Evolutionary conservation across 2,329 filamentous ascomycete genomes (phyloP).

Genomic region (Ascochyta clinopodiicola): DNA sequence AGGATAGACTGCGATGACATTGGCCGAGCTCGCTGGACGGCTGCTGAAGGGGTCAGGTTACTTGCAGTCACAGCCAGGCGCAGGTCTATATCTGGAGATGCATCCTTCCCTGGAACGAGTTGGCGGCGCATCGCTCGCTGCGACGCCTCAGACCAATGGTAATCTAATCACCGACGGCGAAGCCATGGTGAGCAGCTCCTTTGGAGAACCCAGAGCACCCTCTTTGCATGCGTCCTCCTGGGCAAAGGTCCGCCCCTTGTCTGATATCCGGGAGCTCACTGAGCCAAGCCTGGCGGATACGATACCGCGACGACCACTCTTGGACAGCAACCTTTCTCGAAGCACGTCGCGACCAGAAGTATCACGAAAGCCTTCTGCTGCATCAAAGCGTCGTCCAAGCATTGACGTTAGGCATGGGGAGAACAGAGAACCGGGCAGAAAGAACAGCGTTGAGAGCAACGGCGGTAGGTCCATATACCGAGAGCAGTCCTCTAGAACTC

Average conservation of each 20-base stretch:
- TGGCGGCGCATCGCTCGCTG: constrained; percentile 17
- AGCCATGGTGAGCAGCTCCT: constrained; percentile 37
- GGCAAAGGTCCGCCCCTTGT: constrained; percentile 53
- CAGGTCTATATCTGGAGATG: constrained; percentile 22
- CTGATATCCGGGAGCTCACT: constrained; percentile 59
- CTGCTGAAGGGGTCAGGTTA: constrained; percentile 46
- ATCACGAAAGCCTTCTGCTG: constrained; percentile 41
- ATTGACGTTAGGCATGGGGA: constrained; percentile 36
- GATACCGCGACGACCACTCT: constrained; percentile 36
- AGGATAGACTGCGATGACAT: constrained; percentile 38
- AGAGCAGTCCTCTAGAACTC: constrained; percentile 37
- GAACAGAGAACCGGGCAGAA: constrained; percentile 38
- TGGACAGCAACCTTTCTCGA: constrained; percentile 26
- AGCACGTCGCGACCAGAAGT: constrained; percentile 38
- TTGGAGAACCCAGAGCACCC: constrained; percentile 34
- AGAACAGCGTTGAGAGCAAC: constrained; percentile 36
- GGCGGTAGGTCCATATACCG: constrained; percentile 36
- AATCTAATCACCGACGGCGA: constrained; percentile 20
- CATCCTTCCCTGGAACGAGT: constrained; percentile 27
- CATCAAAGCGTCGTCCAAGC: constrained; percentile 41
- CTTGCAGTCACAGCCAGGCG: constrained; percentile 32
- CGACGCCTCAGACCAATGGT: constrained; percentile 19
- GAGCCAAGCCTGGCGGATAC: constrained; percentile 55
- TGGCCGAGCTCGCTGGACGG: constrained; percentile 39
- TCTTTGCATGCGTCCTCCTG: constrained; percentile 37